phyloP scores from a whole-genome alignment of 768 basidiomycete species.

The Naganishia kalamii region DNA sequence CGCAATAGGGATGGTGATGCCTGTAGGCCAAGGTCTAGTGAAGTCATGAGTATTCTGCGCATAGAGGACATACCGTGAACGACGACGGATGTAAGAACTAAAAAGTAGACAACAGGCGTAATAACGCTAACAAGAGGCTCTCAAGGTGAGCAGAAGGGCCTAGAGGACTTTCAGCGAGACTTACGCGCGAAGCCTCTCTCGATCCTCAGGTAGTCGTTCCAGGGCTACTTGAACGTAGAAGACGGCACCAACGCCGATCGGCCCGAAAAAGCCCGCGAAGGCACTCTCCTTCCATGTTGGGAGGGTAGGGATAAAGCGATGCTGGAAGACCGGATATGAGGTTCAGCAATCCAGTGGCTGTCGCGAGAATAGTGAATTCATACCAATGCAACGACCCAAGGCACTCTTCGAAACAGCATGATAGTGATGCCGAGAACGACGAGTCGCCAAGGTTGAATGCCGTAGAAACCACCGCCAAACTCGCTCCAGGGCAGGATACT shows the following conservation, averaged over 20 bases:
- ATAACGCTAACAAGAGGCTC: constrained; percentile 25
- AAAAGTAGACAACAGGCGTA: constrained; percentile 46
- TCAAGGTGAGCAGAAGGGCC: background rate
- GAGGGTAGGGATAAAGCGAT: constrained; percentile 42
- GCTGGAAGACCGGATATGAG: constrained; percentile 11
- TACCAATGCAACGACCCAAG: constrained; percentile 46
- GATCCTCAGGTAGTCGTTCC: constrained; percentile 41
- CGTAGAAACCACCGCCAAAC: constrained; percentile 28
- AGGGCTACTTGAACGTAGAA: constrained; percentile 48
- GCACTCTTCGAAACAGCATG: constrained; percentile 46
- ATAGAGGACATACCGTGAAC: constrained; percentile 38
- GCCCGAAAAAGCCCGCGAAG: constrained; percentile 48
- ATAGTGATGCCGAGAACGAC: constrained; percentile 46
- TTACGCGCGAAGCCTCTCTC: constrained; percentile 32
- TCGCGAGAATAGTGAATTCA: background rate
- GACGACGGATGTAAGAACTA: constrained; percentile 46
- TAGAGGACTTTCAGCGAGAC: constrained; percentile 5
- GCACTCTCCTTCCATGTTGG: constrained; percentile 34
- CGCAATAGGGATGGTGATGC: constrained; percentile 46
- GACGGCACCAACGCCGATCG: constrained; percentile 39
- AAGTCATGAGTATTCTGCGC: background rate
- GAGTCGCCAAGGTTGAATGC: constrained; percentile 46
- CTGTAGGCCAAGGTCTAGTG: background rate
- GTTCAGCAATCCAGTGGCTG: background rate
- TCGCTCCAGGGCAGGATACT: constrained; percentile 46